A percentile compares a stretch with the other conserved stretches of the same genome.
phyloP scores from a whole-genome alignment of 2,329 filamentous ascomycete species.

The Verticillium zaregamsianum region DNA sequence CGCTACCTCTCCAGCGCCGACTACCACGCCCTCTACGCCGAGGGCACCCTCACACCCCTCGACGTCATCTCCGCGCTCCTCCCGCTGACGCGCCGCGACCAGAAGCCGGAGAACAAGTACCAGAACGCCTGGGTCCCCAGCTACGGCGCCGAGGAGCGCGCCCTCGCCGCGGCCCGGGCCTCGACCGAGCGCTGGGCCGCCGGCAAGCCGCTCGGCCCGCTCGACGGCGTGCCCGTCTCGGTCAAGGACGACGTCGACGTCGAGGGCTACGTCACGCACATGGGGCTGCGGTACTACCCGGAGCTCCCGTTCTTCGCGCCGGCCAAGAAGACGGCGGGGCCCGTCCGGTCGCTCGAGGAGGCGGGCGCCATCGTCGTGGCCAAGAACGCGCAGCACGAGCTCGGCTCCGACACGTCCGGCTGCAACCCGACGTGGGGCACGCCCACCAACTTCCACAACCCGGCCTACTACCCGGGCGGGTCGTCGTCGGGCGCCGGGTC shows the following conservation, averaged over 20 bases:
- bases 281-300: slow-evolving; percentile 60
- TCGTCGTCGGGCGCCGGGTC: slow-evolving; percentile 76
- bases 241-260: slow-evolving; percentile 79
- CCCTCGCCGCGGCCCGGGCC: slow-evolving; percentile 63
- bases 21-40: slow-evolving; percentile 71
- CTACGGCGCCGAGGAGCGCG: slow-evolving; percentile 43
- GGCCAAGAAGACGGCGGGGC: slow-evolving; percentile 60
- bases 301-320: slow-evolving; percentile 46
- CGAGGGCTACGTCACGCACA: slow-evolving; percentile 63
- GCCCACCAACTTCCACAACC: slow-evolving; percentile 73
- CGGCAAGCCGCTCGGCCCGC: slow-evolving; percentile 59
- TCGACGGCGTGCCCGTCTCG: slow-evolving; percentile 80
- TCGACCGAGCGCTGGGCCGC: slow-evolving; percentile 69
- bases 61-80: slow-evolving; percentile 69
- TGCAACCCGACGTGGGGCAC: slow-evolving; percentile 76
- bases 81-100: slow-evolving; percentile 62
- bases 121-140: slow-evolving; percentile 69
- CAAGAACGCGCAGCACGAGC: slow-evolving; percentile 76
- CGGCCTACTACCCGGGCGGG: slow-evolving; percentile 72
- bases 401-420: slow-evolving; percentile 78
- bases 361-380: slow-evolving; percentile 72
- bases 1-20: slow-evolving; percentile 68
- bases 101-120: slow-evolving; percentile 52
- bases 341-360: slow-evolving; percentile 65
- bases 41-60: slow-evolving; percentile 65